Conservation (phyloP, 805 yeast species). For the Spathaspora sp. region DNA sequence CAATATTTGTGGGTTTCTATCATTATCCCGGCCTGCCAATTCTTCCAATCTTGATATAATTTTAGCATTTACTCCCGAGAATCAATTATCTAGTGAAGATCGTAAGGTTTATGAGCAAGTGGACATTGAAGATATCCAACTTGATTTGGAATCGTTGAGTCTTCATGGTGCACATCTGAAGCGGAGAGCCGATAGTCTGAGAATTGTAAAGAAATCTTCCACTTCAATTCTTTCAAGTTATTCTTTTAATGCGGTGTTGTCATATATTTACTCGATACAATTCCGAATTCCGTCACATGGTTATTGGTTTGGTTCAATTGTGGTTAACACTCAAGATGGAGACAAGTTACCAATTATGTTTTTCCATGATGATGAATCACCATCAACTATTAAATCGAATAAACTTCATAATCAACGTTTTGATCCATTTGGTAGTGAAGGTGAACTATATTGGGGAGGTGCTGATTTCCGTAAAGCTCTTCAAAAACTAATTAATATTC, state of each 20-base stretch:
- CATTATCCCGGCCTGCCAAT: slow-evolving; percentile 54
- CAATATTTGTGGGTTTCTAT: slow-evolving; percentile 74
- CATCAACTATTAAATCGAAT: slow-evolving; percentile 65
- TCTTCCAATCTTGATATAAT: slow-evolving; percentile 53
- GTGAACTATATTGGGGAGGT: slow-evolving; percentile 86
- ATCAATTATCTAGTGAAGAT: slow-evolving; percentile 43
- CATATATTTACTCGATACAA: slow-evolving; percentile 72
- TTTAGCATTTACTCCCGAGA: slow-evolving; percentile 68
- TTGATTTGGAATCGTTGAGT: slow-evolving; percentile 17
- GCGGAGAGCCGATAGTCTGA: neutral
- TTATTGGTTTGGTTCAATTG: slow-evolving; percentile 89
- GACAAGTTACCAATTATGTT: slow-evolving; percentile 78
- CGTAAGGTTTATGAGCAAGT: slow-evolving; percentile 43
- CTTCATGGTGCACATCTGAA: neutral
- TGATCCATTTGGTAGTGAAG: slow-evolving; percentile 63
- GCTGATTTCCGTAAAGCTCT: slow-evolving; percentile 62
- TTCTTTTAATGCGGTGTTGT: slow-evolving; percentile 62
- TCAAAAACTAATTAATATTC: slow-evolving; percentile 54
- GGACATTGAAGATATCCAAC: slow-evolving; percentile 39
- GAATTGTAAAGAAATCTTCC: slow-evolving; percentile 49
- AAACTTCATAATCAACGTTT: slow-evolving; percentile 59
- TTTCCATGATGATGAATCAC: slow-evolving; percentile 87
- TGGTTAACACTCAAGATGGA: slow-evolving; percentile 65
- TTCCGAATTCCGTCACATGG: slow-evolving; percentile 79
- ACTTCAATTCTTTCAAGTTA: slow-evolving; percentile 52